Percentiles rank a stretch among this genome's conserved stretches.
phyloP scores from a whole-genome alignment of 2,329 filamentous ascomycete genomes.

The Aspergillus hortae region DNA sequence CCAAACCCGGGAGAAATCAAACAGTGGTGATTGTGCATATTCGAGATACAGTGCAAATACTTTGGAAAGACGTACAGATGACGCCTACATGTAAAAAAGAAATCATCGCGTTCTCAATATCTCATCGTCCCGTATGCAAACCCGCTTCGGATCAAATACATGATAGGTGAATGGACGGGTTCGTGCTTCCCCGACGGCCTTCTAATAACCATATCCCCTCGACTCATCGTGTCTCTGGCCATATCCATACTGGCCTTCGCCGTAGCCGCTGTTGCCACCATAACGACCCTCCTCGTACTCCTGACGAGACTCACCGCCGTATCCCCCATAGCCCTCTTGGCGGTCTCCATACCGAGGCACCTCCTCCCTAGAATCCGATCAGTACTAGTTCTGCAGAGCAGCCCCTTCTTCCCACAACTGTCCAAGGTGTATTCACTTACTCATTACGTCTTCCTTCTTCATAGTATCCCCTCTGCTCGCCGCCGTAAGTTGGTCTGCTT shows the following conservation, averaged over 20 bases:
- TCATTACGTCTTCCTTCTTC: conserved; percentile 14
- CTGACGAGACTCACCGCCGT: conserved; percentile 8
- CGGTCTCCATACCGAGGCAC: conserved; percentile 9
- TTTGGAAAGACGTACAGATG: not conserved
- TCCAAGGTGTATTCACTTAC: conserved; percentile 16
- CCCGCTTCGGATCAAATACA: no score
- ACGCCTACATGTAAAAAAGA: not conserved
- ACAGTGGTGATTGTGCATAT: conserved; percentile 36
- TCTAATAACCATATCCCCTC: conserved; percentile 19
- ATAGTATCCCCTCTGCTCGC: conserved; percentile 10
- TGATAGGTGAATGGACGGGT: no score
- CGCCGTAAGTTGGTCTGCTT: conserved; percentile 10
- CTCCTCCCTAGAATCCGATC: not conserved
- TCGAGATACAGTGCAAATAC: not conserved
- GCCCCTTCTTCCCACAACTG: conserved; percentile 2
- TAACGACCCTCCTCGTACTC: conserved; percentile 18
- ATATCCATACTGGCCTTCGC: conserved; percentile 18
- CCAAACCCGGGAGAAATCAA: conserved; percentile 49
- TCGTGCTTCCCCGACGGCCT: no score
- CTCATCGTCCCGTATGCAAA: no score
- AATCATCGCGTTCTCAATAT: conserved; percentile 15
- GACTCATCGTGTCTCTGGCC: conserved; percentile 18
- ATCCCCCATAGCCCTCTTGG: conserved; percentile 13
- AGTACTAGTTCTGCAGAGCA: conserved; percentile 11
- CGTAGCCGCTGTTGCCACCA: conserved; percentile 18